Evolutionary conservation across 2,329 filamentous ascomycete genomes (phyloP).

Genomic region (Xylaria sp.): DNA sequence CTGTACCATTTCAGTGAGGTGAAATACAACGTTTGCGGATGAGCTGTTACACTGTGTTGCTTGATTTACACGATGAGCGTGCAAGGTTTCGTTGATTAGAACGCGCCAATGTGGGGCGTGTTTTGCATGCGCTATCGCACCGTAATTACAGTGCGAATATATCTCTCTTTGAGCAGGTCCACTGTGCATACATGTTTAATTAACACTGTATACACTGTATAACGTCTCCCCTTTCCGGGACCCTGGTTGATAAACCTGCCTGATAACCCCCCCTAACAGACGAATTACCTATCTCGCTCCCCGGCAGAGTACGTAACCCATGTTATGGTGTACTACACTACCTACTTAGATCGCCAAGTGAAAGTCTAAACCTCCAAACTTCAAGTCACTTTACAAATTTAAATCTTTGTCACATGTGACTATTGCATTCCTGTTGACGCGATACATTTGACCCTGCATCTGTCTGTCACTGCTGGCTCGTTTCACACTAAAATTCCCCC

Average conservation of each 20-base stretch:
- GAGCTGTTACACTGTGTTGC: conserved; percentile 9
- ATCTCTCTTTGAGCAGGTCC: background rate
- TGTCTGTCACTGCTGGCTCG: conserved; percentile 12
- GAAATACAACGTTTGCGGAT: background rate
- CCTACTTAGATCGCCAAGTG: conserved; percentile 18
- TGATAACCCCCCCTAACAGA: background rate
- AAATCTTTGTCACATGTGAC: conserved; percentile 18
- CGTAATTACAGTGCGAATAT: background rate
- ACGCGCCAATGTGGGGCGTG: conserved; percentile 22
- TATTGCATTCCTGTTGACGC: conserved; percentile 24
- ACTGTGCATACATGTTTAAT: background rate
- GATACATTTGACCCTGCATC: conserved; percentile 17
- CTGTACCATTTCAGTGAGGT: background rate
- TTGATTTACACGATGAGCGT: background rate
- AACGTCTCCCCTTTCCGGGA: conserved; percentile 14
- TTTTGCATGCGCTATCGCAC: background rate
- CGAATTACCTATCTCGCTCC: background rate
- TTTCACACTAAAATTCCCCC: background rate
- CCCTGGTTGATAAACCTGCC: background rate
- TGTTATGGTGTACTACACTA: background rate
- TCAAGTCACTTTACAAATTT: conserved; percentile 32
- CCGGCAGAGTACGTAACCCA: background rate
- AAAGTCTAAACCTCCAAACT: conserved; percentile 19
- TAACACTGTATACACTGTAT: conserved; percentile 4
- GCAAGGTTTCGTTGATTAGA: background rate